Base-by-base conservation (phyloP, 208 protist genomes). In the Acanthamoeba royreba region DNA sequence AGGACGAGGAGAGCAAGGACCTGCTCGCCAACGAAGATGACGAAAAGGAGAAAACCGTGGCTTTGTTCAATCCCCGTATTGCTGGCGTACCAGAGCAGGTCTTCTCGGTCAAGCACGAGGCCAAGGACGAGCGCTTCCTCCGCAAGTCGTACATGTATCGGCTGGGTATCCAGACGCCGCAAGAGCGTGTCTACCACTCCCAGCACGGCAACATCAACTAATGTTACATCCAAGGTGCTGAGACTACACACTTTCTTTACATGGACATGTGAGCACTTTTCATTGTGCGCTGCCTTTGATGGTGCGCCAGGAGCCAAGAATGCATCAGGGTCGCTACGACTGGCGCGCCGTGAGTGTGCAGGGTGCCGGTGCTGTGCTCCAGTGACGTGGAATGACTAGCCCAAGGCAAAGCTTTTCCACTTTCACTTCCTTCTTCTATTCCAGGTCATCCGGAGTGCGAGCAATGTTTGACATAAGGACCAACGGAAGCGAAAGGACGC, bases 141-240 rank as follows among this genome's bases (percentile, higher is more conserved):
- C 74, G 74, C 74, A 85, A 85, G n/a, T 53, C 38, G 43, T 85
- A 85, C 74, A 85, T 85, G 74, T 85, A 85, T 45, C 74, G 74
- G 43, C 74, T 85, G 9, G 74, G 74, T 45, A 85, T 85, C 43
- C 28, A 85, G 74, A 85, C 74, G 74, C 74, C 74, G 11, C 43
- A 85, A 45, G 31, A 55, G 7, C 43, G 17, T 8, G 38, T 45
- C 74, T 85, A 85, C 43, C 43, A 53, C 4, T 72, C 61, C 61
- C 33, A 33, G 33, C 74, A 85, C n/a, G 31, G 43, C 31, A 47
- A 22, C 22, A 58, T 58, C 49, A 58, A 58, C 49, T 58, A 22
- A 58, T 58, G 49, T 58, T 22, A 22, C 49, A 58, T 58, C 49
- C 49, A 13, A 58, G 49, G 15, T 58, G 13, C 13, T 22, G 22